Conservation (phyloP, 768 basidiomycete species). For the Naganishia friedmannii region DNA sequence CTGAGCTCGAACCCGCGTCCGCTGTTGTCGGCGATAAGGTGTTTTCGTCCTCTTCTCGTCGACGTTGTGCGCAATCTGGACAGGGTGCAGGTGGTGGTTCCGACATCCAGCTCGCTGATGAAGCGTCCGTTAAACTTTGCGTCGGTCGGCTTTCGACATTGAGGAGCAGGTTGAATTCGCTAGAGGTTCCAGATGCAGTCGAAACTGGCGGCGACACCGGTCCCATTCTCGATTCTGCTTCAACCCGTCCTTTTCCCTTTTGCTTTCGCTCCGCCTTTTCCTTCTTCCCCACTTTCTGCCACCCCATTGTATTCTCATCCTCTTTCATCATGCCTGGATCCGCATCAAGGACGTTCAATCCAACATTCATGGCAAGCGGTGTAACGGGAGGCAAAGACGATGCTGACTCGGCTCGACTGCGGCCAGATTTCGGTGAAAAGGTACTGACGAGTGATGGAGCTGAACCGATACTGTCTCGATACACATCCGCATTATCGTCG, state of each 20-base stretch:
- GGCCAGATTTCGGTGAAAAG: not conserved
- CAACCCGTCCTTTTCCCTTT: not conserved
- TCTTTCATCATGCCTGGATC: not conserved
- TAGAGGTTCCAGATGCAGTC: not conserved
- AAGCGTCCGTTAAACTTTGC: not conserved
- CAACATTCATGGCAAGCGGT: not conserved
- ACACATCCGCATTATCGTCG: not conserved
- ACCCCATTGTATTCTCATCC: not conserved
- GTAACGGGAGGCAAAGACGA: not conserved
- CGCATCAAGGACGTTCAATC: not conserved
- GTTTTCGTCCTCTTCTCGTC: not conserved
- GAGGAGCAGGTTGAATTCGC: not conserved
- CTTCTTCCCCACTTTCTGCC: slow-evolving; percentile 4
- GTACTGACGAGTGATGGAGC: slow-evolving; percentile 10
- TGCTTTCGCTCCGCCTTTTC: slow-evolving; percentile 10
- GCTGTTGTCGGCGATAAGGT: not conserved
- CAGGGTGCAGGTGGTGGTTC: not conserved
- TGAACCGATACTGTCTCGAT: not conserved
- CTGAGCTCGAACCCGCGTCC: not conserved
- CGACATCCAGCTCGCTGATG: not conserved
- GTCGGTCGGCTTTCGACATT: not conserved
- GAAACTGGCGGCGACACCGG: not conserved
- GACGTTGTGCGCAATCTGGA: not conserved
- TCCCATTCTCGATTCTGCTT: not conserved
- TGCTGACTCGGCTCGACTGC: not conserved